Evolutionary conservation across 116 monocot genomes (phyloP), one percentile per base, ranked within the genome.

Genomic region (Papilionanthe hybrid): DNA sequence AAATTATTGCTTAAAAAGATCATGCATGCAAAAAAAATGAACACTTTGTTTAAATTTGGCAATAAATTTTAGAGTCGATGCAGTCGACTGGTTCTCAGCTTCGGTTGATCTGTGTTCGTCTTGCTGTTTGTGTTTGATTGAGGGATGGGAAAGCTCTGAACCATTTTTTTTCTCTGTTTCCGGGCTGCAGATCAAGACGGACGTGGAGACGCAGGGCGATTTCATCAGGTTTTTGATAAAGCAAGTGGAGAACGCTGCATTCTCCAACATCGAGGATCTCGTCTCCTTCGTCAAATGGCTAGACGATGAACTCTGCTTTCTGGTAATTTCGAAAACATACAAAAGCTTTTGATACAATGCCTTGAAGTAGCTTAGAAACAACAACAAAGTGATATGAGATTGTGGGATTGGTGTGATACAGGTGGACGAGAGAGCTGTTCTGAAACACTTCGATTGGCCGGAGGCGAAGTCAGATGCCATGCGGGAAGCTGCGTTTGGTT

Each of bases 401-500:
- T 29, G 13, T 3, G 48, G 78, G 23, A 63, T 23, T 20, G 63
- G 7, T 20, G 7, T 20, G 63, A 53, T 53, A 53, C 82, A 98
- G 98, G 98, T 98, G 78, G 98, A 98, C 72, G 98, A 98, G 85
- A 84, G 98, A 48, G 98, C 98, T 27, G 98, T 98, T 78, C 78
- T 98, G 87, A 98, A 98, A 90, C 98, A 94, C 82, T 98, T 98
- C 79, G 86, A 93, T 29, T 98, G 98, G 98, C 98, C 98, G 77
- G 98, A 98, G 87, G 85, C 84, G 23, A 98, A 94, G 86, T 92
- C 94, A 11, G 98, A 98, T 78, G 94, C 98, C 3, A 88, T 98
- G 91, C 84, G 98, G 19, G 98, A 98, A 80, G 98, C 98, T 0
- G 98, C 98, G 5, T 98, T 98, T 72, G 98, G 98, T 10, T 98